Base-by-base conservation (phyloP, 139 green algal species). In the Gonium pectorale region DNA sequence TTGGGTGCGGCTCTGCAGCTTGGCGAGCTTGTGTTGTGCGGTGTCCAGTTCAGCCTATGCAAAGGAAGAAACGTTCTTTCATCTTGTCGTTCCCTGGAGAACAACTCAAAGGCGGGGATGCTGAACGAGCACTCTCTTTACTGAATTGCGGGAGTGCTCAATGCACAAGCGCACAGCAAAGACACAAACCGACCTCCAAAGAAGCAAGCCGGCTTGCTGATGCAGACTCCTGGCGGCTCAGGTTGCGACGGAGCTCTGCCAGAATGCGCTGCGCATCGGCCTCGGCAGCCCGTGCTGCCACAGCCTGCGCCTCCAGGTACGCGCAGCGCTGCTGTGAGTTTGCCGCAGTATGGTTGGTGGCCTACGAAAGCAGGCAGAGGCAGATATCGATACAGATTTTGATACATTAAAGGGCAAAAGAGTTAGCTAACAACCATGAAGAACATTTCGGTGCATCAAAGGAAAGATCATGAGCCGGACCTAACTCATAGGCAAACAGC, bases 241-340 rank as follows among this genome's bases (percentile, higher is more conserved):
- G 27, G 24, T 26, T 41, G 5, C 49, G 60, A 1, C 7, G 19
- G 0, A 31, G 24, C 62, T 83, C 77, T 21, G 3, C 2, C 43
- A 83, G 64, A 1, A 43, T 62, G 5, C 62, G 60, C 62, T 64
- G 77, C 38, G 77, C 62, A 2, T 83, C 77, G 0, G 59, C 59
- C 29, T 83, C 77, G 0, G 59, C 77, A 8, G 21, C 41, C 8
- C 77, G 60, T 29, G 59, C 59, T 2, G n/a, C 43, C 24, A 24
- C 41, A 11, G 44, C 77, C 77, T 83, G 77, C 4, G 77, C 41
- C 26, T 83, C 77, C 44, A 83, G 59, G 77, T 49, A 83, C 37
- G 62, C 19, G 33, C 26, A 31, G 26, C 59, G 77, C 60, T 83
- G 77, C 60, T 64, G 62, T 0, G 43, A 26, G 2, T 41, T 26